phyloP scores from a whole-genome alignment of 805 yeast genomes.

The Candida tammaniensis region DNA sequence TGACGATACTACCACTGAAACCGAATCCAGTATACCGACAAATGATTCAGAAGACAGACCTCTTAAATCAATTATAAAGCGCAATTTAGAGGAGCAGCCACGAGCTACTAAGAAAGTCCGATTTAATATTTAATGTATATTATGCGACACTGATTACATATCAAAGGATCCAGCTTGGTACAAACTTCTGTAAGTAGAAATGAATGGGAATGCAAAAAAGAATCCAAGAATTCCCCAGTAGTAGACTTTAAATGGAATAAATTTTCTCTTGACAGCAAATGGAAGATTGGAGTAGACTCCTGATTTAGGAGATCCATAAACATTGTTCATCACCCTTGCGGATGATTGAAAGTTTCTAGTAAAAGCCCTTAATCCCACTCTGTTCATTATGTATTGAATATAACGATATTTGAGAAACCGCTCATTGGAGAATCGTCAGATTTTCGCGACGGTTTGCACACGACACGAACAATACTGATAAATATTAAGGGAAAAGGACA shows the following conservation, averaged over 20 bases:
- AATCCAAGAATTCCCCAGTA: slow-evolving; percentile 74
- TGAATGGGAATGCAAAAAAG: slow-evolving; percentile 62
- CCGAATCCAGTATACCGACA: background rate
- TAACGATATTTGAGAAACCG: slow-evolving; percentile 4
- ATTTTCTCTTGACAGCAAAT: slow-evolving; percentile 88
- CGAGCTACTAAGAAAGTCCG: slow-evolving; percentile 29
- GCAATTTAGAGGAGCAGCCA: slow-evolving; percentile 9
- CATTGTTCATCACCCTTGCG: slow-evolving; percentile 31
- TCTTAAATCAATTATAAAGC: slow-evolving; percentile 23
- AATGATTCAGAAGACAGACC: slow-evolving; percentile 12
- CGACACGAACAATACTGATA: too few relatives aligned
- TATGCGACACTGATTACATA: slow-evolving; percentile 7
- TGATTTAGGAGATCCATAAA: slow-evolving; percentile 37
- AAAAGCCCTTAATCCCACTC: slow-evolving; percentile 10
- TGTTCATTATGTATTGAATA: slow-evolving; percentile 11
- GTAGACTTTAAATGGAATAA: slow-evolving; percentile 74
- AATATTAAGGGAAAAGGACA: too few relatives aligned
- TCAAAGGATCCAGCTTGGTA: slow-evolving; percentile 73
- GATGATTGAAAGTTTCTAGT: slow-evolving; percentile 47
- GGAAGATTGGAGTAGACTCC: slow-evolving; percentile 94
- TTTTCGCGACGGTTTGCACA: slow-evolving; percentile 3
- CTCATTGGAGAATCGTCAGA: slow-evolving; percentile 10
- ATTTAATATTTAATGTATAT: slow-evolving; percentile 17
- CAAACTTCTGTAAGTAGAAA: slow-evolving; percentile 75
- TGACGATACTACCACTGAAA: slow-evolving; percentile 3